Base-by-base conservation (phyloP, 2,329 filamentous ascomycete species). In the Tolypocladium inflatum region DNA sequence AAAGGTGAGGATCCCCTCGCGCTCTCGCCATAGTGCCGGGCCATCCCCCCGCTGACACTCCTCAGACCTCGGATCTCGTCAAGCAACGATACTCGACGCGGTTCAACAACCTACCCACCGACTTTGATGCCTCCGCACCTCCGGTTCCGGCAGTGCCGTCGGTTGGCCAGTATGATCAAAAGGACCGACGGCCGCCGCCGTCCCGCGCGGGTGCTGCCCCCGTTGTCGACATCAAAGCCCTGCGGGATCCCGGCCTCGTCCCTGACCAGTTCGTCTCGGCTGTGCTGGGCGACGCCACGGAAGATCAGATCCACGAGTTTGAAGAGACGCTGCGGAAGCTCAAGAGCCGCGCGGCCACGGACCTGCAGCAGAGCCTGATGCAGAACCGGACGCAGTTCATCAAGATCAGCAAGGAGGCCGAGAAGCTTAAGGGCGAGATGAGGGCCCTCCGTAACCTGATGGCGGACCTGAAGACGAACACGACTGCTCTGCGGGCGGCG, bases 361-460 rank as follows among this genome's bases (percentile, higher is more conserved):
- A 97, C 65, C 79, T 99, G 26, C 93, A 97, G 73, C 90, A 95
- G 69, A 97, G 92, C 73, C 89, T 99, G 55, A 93, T 96, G 74
- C 92, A 97, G 72, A 99, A 99, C 73, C 86, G 94, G 54, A 96
- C 91, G 0, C 94, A 97, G 68, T 99, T 99, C 70, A 97, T 99
- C 79, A 96, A 96, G 74, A 97, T 99, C 73, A 97, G 92, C 71
- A 97, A 97, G 74, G 94, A 99, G 76, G 94, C 95, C 2, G 94
- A 99, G 74, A 97, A 96, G 76, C 84, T 99, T 59, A 97, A 97
- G 75, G 85, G 85, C 57, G 94, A 99, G 72, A 97, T 99, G 94
- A 85, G 90, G 56, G 90, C 90, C 8, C 82, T 99, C 38, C 85
- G 90, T 51, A 90, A 90, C 63, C 80, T 97, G 56, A 97, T 99